These are phyloP conservation scores for Pycnococcus provasolii DNA, from an alignment of 139 green algal genomes.

Conservation along the genomic window DNA sequence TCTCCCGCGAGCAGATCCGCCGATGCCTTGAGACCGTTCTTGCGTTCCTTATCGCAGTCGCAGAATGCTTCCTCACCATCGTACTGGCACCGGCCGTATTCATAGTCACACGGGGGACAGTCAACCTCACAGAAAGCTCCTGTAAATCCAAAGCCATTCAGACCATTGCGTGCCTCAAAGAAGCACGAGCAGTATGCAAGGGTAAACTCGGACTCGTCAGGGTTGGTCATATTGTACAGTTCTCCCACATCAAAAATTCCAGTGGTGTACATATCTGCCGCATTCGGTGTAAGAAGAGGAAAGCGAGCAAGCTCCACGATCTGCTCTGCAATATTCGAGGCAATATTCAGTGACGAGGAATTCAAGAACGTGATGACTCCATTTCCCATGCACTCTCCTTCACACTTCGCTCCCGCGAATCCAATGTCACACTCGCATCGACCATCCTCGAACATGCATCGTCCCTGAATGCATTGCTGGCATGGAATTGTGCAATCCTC, in stretches of 20 bases:
- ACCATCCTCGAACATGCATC: neutral
- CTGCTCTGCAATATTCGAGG: too few species aligned
- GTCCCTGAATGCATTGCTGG: neutral
- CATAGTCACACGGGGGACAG: neutral
- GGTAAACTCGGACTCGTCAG: neutral
- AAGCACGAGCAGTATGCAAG: neutral
- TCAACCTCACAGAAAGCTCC: neutral
- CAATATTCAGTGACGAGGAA: neutral
- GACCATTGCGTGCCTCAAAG: neutral
- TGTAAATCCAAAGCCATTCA: neutral
- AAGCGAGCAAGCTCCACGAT: too few species aligned
- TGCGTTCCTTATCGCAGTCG: neutral
- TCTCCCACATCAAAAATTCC: neutral
- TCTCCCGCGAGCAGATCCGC: neutral
- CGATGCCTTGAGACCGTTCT: neutral
- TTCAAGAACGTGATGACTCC: neutral
- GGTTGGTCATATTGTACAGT: neutral
- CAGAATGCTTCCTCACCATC: neutral
- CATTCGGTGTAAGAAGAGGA: neutral
- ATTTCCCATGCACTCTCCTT: neutral
- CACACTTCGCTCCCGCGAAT: neutral
- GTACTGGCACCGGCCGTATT: neutral
- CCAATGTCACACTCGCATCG: neutral
- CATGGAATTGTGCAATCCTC: slow-evolving; percentile 1
- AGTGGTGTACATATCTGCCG: neutral